Evolutionary conservation across 768 basidiomycete genomes (phyloP), one percentile per base, ranked within the genome.

Genomic region (Lactarius quietus): DNA sequence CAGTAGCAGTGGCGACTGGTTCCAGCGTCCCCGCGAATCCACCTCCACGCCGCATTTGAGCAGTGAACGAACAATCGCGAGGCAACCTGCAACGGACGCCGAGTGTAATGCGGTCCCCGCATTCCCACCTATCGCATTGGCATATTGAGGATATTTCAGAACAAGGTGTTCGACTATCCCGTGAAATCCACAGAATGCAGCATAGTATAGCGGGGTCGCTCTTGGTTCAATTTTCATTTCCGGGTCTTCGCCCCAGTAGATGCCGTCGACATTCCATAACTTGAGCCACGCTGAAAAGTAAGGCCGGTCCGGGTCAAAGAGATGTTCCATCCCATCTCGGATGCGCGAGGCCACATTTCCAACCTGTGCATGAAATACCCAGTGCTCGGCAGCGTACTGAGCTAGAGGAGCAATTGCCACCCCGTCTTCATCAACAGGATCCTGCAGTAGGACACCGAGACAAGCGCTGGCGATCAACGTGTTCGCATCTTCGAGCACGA

Each of bases 161-260:
- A 23, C 14, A 26, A 51, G 48, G 26, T 51, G 23, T 51, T 26
- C 48, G n/a, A 6, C 48, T 1, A 51, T 15, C 48, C 15, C 48
- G 6, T 26, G 48, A 15, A 51, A 6, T 26, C 23, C 48, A 51
- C 48, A 51, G 26, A 26, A 15, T 15, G 48, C 14, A 26, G 48
- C 48, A 51, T 26, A 26, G 48, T 51, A 51, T 51, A 51, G 6
- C 15, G 48, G 48, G 23, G 23, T 23, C 1, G 48, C 48, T 7
- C 23, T 6, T 14, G 23, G 48, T 26, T 15, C 23, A 6, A 23
- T 51, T n/a, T n/a, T n/a, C n/a, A n/a, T n/a, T n/a, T 1, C 8
- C 8, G 8, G n/a, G 8, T n/a, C 43, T 3, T 0, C 0, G 43
- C 0, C 0, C n/a, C n/a, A 23, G n/a, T n/a, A n/a, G n/a, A n/a